Conservation (phyloP, 2,329 filamentous ascomycete species). For the Aspergillus luchuensis region DNA sequence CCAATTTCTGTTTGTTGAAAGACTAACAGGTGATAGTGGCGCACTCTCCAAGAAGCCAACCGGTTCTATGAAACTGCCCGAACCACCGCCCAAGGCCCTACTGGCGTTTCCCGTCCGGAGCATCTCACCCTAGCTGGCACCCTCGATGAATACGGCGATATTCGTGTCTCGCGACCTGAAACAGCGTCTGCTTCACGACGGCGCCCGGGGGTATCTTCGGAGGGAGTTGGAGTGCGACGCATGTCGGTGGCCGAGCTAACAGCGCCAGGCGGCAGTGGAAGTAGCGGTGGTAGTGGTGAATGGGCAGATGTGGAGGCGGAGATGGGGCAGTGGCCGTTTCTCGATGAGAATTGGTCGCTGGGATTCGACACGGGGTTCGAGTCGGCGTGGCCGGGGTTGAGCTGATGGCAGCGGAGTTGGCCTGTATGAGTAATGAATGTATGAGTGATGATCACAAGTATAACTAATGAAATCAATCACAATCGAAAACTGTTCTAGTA, state of each 20-base stretch:
- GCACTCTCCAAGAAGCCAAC: slow-evolving; percentile 39
- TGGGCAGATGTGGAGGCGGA: slow-evolving; percentile 35
- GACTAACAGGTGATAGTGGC: slow-evolving; percentile 28
- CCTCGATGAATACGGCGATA: slow-evolving; percentile 42
- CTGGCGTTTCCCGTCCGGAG: slow-evolving; percentile 24
- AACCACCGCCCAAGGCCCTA: slow-evolving; percentile 22
- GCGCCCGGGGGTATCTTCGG: neutral
- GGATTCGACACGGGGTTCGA: slow-evolving; percentile 38
- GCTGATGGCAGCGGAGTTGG: neutral
- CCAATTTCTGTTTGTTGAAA: neutral
- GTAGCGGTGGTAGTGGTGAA: neutral
- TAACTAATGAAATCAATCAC: too few relatives aligned
- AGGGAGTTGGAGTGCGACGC: neutral
- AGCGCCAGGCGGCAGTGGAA: neutral
- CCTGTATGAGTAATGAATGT: neutral
- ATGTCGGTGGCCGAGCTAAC: slow-evolving; percentile 16
- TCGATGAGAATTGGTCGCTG: slow-evolving; percentile 39
- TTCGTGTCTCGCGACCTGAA: slow-evolving; percentile 33
- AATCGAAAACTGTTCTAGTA: neutral
- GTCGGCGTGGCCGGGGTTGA: slow-evolving; percentile 30
- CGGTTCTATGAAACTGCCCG: slow-evolving; percentile 38
- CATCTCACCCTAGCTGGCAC: slow-evolving; percentile 36
- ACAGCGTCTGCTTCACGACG: slow-evolving; percentile 1
- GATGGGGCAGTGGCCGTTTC: slow-evolving; percentile 43
- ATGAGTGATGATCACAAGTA: neutral